phyloP scores from a whole-genome alignment of 2,329 filamentous ascomycete genomes.

The Aspergillus hiratsukae region DNA sequence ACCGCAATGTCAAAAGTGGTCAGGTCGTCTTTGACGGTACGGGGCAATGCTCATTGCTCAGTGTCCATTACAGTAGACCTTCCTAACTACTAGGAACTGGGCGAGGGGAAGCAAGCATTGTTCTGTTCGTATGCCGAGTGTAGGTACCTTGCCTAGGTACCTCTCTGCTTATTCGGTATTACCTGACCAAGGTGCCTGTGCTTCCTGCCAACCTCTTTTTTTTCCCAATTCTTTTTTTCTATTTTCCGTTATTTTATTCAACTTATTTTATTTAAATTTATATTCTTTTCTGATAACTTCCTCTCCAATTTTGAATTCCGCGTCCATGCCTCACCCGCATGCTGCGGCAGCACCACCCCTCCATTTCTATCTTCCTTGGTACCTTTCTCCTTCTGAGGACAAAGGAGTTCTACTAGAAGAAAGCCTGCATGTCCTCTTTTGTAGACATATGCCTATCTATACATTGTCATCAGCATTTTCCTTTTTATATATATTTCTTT shows the following conservation, averaged over 20 bases:
- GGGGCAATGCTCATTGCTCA: no score
- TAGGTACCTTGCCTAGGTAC: background rate
- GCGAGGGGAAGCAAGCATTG: no score
- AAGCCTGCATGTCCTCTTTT: slow-evolving; percentile 4
- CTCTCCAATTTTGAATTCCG: slow-evolving; percentile 18
- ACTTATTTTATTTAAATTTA: slow-evolving; percentile 7
- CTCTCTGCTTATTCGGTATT: background rate
- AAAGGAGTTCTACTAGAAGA: slow-evolving; percentile 3
- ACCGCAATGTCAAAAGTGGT: background rate
- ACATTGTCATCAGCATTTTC: background rate
- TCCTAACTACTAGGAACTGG: background rate
- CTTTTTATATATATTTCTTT: background rate
- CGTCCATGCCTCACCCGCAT: slow-evolving; percentile 27
- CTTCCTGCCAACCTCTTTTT: slow-evolving; percentile 13
- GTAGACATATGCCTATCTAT: slow-evolving; percentile 10
- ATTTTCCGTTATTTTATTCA: background rate
- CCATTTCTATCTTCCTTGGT: slow-evolving; percentile 4
- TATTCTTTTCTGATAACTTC: slow-evolving; percentile 13
- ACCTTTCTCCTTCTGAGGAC: slow-evolving; percentile 5
- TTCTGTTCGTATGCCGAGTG: no score
- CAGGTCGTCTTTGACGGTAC: no score
- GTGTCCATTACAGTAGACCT: background rate
- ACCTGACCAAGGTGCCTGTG: slow-evolving; percentile 19
- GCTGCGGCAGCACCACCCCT: slow-evolving; percentile 5
- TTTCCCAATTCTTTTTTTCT: slow-evolving; percentile 2